Conservation (phyloP, 805 yeast genomes). For the Spathaspora arborariae region DNA sequence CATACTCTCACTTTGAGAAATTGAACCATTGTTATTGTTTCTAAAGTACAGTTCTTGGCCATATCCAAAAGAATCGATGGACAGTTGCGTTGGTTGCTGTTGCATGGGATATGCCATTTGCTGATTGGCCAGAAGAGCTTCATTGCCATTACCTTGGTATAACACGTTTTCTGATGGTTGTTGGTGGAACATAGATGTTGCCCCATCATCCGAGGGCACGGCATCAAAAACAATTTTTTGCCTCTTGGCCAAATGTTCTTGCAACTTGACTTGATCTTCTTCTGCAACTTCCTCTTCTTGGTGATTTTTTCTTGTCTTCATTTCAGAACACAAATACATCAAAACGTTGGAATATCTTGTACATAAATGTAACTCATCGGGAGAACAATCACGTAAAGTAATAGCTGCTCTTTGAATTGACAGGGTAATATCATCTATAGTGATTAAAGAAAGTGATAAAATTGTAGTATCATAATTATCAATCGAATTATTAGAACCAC, state of each 20-base stretch:
- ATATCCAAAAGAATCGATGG: not conserved
- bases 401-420: constrained; percentile 70
- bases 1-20: constrained; percentile 5
- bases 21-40: not conserved
- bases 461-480: constrained; percentile 45
- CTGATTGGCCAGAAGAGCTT: not conserved
- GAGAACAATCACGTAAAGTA: constrained; percentile 75
- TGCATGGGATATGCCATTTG: not conserved
- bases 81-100: constrained; percentile 1
- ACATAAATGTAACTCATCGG: constrained; percentile 84
- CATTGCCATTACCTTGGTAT: not conserved
- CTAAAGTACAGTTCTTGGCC: not conserved
- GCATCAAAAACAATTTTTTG: not conserved
- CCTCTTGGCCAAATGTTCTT: constrained; percentile 2
- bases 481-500: not conserved
- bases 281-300: constrained; percentile 7
- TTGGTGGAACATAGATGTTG: not conserved
- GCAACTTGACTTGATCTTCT: not conserved
- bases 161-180: not conserved
- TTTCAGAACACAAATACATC: constrained; percentile 71
- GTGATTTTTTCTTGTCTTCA: constrained; percentile 45
- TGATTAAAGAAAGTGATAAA: constrained; percentile 58
- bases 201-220: not conserved
- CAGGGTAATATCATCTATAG: constrained; percentile 65
- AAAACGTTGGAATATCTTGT: constrained; percentile 74